Conservation (phyloP, 2,329 filamentous ascomycete species). For the Drechslerella coelobrocha region DNA sequence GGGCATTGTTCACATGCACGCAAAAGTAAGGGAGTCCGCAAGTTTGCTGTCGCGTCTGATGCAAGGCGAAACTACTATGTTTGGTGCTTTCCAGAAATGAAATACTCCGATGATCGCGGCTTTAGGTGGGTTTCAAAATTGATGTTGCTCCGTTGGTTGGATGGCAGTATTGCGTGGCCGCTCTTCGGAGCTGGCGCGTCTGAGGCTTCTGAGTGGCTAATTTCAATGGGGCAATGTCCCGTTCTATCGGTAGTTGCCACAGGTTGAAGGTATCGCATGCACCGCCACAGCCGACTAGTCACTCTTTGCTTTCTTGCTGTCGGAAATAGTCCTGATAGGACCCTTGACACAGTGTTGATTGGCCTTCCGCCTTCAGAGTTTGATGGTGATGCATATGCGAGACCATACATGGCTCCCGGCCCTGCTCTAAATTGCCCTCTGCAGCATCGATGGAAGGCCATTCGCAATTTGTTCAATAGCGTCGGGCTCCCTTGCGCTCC, state of each 20-base stretch:
- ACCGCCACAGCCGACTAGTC: constrained; percentile 30
- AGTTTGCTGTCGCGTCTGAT: constrained; percentile 16
- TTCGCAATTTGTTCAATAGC: constrained; percentile 2
- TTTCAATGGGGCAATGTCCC: constrained; percentile 10
- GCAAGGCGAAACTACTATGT: constrained; percentile 19
- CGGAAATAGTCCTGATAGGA: background rate
- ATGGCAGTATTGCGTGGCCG: constrained; percentile 32
- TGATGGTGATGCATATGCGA: constrained; percentile 3
- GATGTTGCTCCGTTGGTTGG: constrained; percentile 24
- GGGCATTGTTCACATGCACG: constrained; percentile 35
- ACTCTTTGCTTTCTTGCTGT: background rate
- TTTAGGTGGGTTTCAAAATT: constrained; percentile 45
- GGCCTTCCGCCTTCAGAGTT: constrained; percentile 1
- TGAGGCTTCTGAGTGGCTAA: constrained; percentile 13
- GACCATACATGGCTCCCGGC: constrained; percentile 2
- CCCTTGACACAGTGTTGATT: background rate
- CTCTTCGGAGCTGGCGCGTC: constrained; percentile 8
- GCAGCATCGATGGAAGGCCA: background rate
- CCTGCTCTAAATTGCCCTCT: background rate
- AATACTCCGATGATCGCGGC: constrained; percentile 45
- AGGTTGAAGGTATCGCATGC: background rate
- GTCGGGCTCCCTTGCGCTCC: background rate
- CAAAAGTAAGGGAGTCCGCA: constrained; percentile 3
- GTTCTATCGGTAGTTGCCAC: constrained; percentile 28
- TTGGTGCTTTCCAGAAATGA: constrained; percentile 48